Base-by-base conservation (phyloP, 2,329 filamentous ascomycete genomes). In the Penicillium rolfsii region DNA sequence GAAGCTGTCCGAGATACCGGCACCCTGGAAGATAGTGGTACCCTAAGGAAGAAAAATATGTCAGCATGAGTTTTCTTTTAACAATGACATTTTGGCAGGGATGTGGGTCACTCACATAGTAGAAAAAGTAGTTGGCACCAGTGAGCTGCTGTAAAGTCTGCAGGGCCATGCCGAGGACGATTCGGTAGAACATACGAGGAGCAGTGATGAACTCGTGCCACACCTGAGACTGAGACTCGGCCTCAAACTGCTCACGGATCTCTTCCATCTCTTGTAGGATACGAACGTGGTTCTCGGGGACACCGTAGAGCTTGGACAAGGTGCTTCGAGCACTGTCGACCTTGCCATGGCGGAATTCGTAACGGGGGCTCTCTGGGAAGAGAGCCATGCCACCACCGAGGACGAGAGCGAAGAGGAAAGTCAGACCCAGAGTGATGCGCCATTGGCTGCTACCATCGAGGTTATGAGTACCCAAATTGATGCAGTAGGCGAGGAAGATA, bases 1-100 rank as follows among this genome's bases (percentile, higher is more conserved):
- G 67, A 87, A 88, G 12, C 85, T 84, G 73, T 91, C 86, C 0
- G 82, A 76, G 58, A 91, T 83, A 61, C 87, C 88, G 11, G 89
- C 86, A 3, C 87, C 84, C 64, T 84, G 59, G 74, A 92, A 91
- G 57, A 75, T 73, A 46, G 73, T 75, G 5, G 73, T 75, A 30
- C 73, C 73, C 83, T 33, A 82, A 82, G 38, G 22, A 85, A n/a
- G 84, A 84, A 3, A 24, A 7, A 4, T 1, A 1, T 7, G 48
- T 72, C 62, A 71, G 67, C 41, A 46, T 49, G 14, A n/a, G 2
- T 2, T 19, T 52, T 35, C 26, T 26, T 8, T 0, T 22, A 22
- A 22, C 19, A 1, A 30, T 9, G 6, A 43, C 11, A 0, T 2
- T 52, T 41, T 28, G 26, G 24, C 41, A 33, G 24, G 16, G 22